Base-by-base conservation (phyloP, 805 yeast species). In the Schwanniomyces polymorphus region DNA sequence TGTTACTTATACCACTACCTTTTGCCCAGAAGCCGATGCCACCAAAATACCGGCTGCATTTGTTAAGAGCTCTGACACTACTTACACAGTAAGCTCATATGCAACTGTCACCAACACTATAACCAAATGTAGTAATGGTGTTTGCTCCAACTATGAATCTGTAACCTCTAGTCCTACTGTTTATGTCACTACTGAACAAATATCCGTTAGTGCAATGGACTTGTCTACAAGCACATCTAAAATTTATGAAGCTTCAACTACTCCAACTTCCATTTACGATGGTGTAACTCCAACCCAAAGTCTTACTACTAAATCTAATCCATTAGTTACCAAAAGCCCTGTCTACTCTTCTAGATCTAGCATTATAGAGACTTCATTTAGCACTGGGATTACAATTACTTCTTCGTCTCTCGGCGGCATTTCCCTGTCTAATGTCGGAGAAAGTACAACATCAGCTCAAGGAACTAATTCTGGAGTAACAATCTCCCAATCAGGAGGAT, bases 171-270 rank as follows among this genome's bases (percentile, higher is more conserved):
- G 21, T 16, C 35, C 35, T 14, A 31, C 21, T 7, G 35, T 31
- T 9, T 31, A 31, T 7, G 35, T 16, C 11, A 31, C 35, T 6
- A 14, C 25, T 21, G 39, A 37, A 12, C 27, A 14, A 12, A 23
- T 37, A 21, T 12, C 27, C 6, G 39, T 37, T 9, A 31, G 35
- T 31, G 35, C 14, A 31, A n/a, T 14, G 2, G 48, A 59, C 6
- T 70, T 68, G 14, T 54, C 47, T 28, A 63, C 71, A 10, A 63
- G 72, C 1, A 65, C 70, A 4, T 54, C 57, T 5, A 63, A 67
- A 1, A 49, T 67, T 21, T 65, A 55, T 48, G 45, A 44, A 17
- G 66, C 70, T 8, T 53, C 70, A 1, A 51, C 54, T 6, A 56
- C 59, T 2, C 65, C 66, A 9, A 42, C 57, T 9, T 55, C 64